A percentile compares a stretch with the other conserved stretches of the same genome.
These are phyloP conservation scores for Verticillium albo-atrum DNA, from an alignment of 2,329 filamentous ascomycete species.

Conservation along the genomic window DNA sequence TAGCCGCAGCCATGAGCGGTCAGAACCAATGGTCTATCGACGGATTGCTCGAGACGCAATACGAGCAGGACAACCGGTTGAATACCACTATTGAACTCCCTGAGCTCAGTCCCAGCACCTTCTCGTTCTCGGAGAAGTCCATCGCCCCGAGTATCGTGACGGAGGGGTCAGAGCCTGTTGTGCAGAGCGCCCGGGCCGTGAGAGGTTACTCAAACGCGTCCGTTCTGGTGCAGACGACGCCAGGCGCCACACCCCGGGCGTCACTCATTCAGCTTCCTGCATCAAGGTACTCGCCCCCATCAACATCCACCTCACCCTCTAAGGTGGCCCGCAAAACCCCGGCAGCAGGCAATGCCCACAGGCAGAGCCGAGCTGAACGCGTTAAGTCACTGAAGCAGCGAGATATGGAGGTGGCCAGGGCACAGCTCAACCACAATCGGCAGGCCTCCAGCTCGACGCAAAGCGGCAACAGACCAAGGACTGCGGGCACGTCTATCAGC, in stretches of 20 bases:
- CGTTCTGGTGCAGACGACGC: conserved; percentile 17
- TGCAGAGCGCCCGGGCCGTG: conserved; percentile 26
- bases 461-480: conserved; percentile 1
- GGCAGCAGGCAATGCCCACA: conserved; percentile 10
- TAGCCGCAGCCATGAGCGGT: neutral
- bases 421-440: conserved; percentile 3
- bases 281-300: neutral
- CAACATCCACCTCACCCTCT: neutral
- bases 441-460: neutral
- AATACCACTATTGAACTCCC: conserved; percentile 1
- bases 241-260: conserved; percentile 5
- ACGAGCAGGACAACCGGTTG: conserved; percentile 6
- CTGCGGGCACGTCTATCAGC: conserved; percentile 9
- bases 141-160: conserved; percentile 27
- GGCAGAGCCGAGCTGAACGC: conserved; percentile 28
- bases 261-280: conserved; percentile 2
- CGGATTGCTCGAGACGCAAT: conserved; percentile 3
- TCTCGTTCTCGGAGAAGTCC: conserved; percentile 14
- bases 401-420: conserved; percentile 31
- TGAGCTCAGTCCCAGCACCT: conserved; percentile 3
- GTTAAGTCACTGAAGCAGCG: conserved; percentile 34
- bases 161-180: conserved; percentile 24
- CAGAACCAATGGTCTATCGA: conserved; percentile 3
- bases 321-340: conserved; percentile 4
- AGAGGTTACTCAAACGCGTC: conserved; percentile 21